Base-by-base conservation (phyloP, 192 early-diverging fungal species). In the Bifiguratus adelaidae region DNA sequence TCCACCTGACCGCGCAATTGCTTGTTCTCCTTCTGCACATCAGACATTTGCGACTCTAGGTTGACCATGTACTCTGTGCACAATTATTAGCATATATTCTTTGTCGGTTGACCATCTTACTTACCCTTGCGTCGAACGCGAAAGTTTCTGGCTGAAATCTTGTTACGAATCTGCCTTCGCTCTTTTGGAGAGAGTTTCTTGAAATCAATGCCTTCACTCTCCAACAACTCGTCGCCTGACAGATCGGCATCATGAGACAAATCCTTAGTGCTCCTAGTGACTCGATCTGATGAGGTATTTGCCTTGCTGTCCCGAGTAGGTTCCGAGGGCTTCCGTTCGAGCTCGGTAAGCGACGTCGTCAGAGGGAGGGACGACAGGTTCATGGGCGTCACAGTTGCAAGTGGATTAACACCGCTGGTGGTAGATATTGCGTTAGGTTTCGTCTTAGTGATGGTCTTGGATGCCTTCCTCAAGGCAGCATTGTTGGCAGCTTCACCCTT, bases 91-190 rank as follows among this genome's bases (percentile, higher is more conserved):
- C 46, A 34, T 24, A 55, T 33, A n/a, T 55, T 55, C 46, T 41
- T 42, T 47, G 21, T 48, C 26, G 42, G 38, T 41, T 48, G 22
- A 40, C 7, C 37, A 4, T n/a, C 12, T 23, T 41, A 30, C 37
- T 42, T 33, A 60, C 57, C 82, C 61, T 86, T 86, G 54, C 81
- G 60, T 30, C 83, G 72, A 38, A 76, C 68, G 20, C 83, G 63
- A 58, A 86, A 86, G 60, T 82, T 82, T 49, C 81, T 65, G 27
- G 83, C 83, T 21, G 76, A 79, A 27, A 86, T 81, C 48, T 86
- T 86, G 68, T 86, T 86, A 49, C 83, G 61, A 52, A 83, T 58
- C 60, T 81, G 79, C 27, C 83, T 61, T 22, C 80, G 63, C 60
- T 86, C 77, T 51, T 77, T 81, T 3, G 73, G 61, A 7, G 68